These are phyloP conservation scores for Pseudogymnoascus sp. DNA, from an alignment of 2,329 filamentous ascomycete species.

Conservation along the genomic window DNA sequence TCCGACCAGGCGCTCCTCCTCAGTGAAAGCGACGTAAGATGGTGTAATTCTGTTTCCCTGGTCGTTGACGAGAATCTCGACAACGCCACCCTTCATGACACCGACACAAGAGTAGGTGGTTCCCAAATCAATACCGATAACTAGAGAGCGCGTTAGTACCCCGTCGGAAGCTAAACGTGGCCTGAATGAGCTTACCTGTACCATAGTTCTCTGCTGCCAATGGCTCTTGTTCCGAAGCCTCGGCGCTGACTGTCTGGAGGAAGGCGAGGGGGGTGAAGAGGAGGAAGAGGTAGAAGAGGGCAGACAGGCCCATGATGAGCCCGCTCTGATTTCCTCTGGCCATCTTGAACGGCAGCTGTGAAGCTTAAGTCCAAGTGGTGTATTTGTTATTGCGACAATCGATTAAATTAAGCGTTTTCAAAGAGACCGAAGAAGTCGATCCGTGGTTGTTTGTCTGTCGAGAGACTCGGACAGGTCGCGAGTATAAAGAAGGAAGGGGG, in stretches of 20 bases:
- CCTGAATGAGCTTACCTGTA: slow-evolving; percentile 43
- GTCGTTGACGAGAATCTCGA: slow-evolving; percentile 93
- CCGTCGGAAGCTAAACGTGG: neutral
- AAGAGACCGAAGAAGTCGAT: slow-evolving; percentile 3
- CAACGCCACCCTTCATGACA: slow-evolving; percentile 93
- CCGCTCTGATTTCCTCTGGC: slow-evolving; percentile 56
- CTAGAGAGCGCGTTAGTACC: slow-evolving; percentile 32
- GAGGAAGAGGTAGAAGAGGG: slow-evolving; percentile 85
- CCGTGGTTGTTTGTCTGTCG: slow-evolving; percentile 4
- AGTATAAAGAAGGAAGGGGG: slow-evolving; percentile 8
- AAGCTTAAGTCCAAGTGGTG: slow-evolving; percentile 2
- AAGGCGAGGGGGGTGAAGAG: slow-evolving; percentile 84
- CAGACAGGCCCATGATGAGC: slow-evolving; percentile 74
- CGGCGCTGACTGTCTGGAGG: slow-evolving; percentile 63
- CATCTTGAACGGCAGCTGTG: slow-evolving; percentile 37
- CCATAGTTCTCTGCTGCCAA: slow-evolving; percentile 64
- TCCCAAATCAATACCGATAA: slow-evolving; percentile 93
- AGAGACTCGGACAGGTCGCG: neutral
- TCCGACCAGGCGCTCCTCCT: slow-evolving; percentile 93
- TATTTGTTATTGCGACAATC: neutral
- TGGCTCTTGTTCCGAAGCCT: slow-evolving; percentile 56
- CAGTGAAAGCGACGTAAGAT: slow-evolving; percentile 92
- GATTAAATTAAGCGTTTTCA: neutral
- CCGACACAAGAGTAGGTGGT: slow-evolving; percentile 86
- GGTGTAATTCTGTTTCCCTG: slow-evolving; percentile 95